These are phyloP conservation scores for Domatiomyces catenatus DNA, from an alignment of 2,329 filamentous ascomycete species.

Conservation along the genomic window DNA sequence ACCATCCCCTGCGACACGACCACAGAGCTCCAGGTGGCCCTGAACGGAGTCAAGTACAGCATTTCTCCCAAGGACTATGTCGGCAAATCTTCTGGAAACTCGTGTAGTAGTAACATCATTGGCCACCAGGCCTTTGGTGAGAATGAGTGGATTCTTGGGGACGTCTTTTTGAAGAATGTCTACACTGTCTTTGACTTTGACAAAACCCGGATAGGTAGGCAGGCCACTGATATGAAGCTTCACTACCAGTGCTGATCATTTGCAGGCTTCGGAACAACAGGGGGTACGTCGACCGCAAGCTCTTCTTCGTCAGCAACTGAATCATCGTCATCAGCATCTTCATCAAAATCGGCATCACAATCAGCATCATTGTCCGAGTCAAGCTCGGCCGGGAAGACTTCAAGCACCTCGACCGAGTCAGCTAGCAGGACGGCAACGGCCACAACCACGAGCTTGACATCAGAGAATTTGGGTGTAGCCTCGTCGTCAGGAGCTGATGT, in stretches of 20 bases:
- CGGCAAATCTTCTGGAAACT: slow-evolving; percentile 20
- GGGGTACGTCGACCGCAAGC: slow-evolving; percentile 6
- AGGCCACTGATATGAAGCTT: slow-evolving; percentile 7
- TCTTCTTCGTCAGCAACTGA: background rate
- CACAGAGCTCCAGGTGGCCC: slow-evolving; percentile 45
- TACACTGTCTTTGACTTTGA: slow-evolving; percentile 75
- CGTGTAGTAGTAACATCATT: slow-evolving; percentile 56
- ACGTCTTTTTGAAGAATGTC: slow-evolving; percentile 78
- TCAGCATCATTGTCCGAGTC: slow-evolving; percentile 38
- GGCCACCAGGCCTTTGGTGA: slow-evolving; percentile 50
- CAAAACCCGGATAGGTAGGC: slow-evolving; percentile 24
- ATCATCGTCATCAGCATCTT: too few relatives aligned
- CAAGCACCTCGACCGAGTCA: slow-evolving; percentile 21
- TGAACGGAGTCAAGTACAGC: slow-evolving; percentile 51
- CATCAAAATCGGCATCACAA: slow-evolving; percentile 23
- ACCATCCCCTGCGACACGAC: slow-evolving; percentile 57
- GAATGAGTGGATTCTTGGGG: slow-evolving; percentile 63
- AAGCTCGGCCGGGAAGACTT: slow-evolving; percentile 45
- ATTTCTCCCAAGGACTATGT: slow-evolving; percentile 61
- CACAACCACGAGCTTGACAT: background rate
- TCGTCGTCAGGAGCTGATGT: slow-evolving; percentile 5
- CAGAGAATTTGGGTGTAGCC: background rate
- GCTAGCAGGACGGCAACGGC: slow-evolving; percentile 1
- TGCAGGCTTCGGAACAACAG: slow-evolving; percentile 3
- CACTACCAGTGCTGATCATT: slow-evolving; percentile 7